These are phyloP conservation scores for Aureobasidium namibiae DNA, from an alignment of 2,329 filamentous ascomycete genomes.

Conservation along the genomic window DNA sequence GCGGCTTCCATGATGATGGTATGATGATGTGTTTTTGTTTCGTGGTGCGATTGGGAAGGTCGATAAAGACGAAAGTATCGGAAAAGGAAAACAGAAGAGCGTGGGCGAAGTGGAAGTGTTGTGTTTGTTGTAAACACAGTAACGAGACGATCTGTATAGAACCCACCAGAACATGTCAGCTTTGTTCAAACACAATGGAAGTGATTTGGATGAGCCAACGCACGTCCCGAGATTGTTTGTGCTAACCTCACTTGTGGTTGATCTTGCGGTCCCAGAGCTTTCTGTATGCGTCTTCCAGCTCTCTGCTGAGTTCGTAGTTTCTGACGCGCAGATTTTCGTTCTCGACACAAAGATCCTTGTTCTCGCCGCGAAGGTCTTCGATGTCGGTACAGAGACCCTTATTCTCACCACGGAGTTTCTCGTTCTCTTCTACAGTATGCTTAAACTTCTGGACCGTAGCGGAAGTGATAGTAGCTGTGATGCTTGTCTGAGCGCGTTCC, in stretches of 20 bases:
- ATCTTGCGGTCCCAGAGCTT: not conserved
- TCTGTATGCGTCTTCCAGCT: not conserved
- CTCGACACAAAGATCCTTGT: not conserved
- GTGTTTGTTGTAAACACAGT: not conserved
- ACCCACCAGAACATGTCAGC: not conserved
- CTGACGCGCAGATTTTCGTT: not conserved
- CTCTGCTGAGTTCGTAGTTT: not conserved
- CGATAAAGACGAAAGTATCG: not conserved
- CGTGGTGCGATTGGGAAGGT: not conserved
- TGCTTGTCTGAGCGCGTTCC: too few relatives aligned
- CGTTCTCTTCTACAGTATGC: not conserved
- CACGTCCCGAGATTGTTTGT: not conserved
- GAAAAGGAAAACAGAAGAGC: not conserved
- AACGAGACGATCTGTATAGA: not conserved
- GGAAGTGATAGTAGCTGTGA: not conserved
- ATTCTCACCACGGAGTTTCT: not conserved
- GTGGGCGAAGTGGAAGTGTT: not conserved
- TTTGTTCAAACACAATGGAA: not conserved
- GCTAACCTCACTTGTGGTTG: not conserved
- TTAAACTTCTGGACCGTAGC: not conserved
- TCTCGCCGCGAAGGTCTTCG: not conserved
- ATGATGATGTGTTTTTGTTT: not conserved
- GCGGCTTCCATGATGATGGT: not conserved
- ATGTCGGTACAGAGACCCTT: not conserved
- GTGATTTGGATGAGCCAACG: not conserved